Evolutionary conservation across 805 yeast species (phyloP), one percentile per base, ranked within the genome.

Genomic region (Metahyphopichia silvanorum): DNA sequence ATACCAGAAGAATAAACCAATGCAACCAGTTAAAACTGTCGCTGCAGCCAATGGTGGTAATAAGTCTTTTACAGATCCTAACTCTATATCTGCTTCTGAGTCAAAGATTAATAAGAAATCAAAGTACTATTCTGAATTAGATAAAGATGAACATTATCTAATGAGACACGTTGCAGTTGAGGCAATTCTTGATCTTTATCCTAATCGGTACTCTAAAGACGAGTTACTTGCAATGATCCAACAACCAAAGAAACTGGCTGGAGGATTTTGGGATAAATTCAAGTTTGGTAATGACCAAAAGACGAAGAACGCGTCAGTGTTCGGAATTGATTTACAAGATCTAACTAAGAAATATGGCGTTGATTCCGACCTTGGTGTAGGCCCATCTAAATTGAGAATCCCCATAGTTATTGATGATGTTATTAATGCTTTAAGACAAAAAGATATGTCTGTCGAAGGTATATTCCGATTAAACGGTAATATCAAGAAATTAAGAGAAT

Each of bases 391-490:
- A 43, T 71, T 93, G 26, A 72, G 79, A 22, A 83, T 93, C 25
- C 99, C 99, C 1, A 71, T 86, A 29, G 66, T 93, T 23, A 71
- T 93, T 26, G 98, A 91, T 48, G 98, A 93, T 49, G 65, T 89
- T 12, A 77, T 93, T 21, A 74, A 77, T 19, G 85, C 95, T 0
- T 74, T 93, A 66, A 76, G 86, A 33, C 91, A 83, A 38, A 87
- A 86, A 69, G 98, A 93, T 59, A 77, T 91, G 82, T 86, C 97
- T 3, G 88, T 81, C 19, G 98, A 93, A 58, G 98, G 98, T 38
- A 82, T 93, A 4, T 93, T 93, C 72, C 77, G 99, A 49, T 83
- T 89, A 52, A 93, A 93, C 53, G 99, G 99, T 50, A 93, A 93
- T 53, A 89, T 93, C 51, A 79, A 88, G 47, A 74, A 85, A 27